Conservation (phyloP, 495 filamentous ascomycete genomes). For the Aspergillus indologenus region DNA sequence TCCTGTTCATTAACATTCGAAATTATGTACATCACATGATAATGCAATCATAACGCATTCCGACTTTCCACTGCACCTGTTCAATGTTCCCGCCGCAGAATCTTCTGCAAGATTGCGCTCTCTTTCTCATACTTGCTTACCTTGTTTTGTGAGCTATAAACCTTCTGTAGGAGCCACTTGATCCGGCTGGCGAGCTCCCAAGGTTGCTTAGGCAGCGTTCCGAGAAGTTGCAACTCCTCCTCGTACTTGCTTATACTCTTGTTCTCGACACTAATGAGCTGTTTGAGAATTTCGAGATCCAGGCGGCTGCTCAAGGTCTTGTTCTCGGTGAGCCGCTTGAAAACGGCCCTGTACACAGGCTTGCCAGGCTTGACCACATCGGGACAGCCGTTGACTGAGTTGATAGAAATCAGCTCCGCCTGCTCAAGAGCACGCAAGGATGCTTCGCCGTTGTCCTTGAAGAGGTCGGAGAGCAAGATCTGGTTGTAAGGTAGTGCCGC, state of each 20-base stretch:
- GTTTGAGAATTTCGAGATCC: slow-evolving; percentile 65
- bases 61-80: slow-evolving; percentile 6
- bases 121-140: slow-evolving; percentile 72
- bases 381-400: slow-evolving; percentile 71
- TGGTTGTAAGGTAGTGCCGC: slow-evolving; percentile 73
- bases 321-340: slow-evolving; percentile 67
- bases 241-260: slow-evolving; percentile 75
- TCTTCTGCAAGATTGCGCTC: slow-evolving; percentile 66
- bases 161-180: slow-evolving; percentile 68
- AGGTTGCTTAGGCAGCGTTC: slow-evolving; percentile 60
- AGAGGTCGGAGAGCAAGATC: slow-evolving; percentile 70
- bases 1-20: neutral
- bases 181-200: slow-evolving; percentile 58
- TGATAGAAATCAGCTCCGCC: slow-evolving; percentile 80
- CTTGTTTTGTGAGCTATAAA: slow-evolving; percentile 69
- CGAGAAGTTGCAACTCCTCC: slow-evolving; percentile 67
- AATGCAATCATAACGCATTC: slow-evolving; percentile 11
- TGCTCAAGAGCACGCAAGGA: slow-evolving; percentile 78
- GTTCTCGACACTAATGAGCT: slow-evolving; percentile 69
- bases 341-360: slow-evolving; percentile 85
- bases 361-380: slow-evolving; percentile 72
- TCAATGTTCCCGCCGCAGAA: slow-evolving; percentile 31
- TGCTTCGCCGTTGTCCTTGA: slow-evolving; percentile 62
- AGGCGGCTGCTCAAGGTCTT: slow-evolving; percentile 67
- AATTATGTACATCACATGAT: neutral